Base-by-base conservation (phyloP, 805 yeast genomes). In the Candida nanaspora region DNA sequence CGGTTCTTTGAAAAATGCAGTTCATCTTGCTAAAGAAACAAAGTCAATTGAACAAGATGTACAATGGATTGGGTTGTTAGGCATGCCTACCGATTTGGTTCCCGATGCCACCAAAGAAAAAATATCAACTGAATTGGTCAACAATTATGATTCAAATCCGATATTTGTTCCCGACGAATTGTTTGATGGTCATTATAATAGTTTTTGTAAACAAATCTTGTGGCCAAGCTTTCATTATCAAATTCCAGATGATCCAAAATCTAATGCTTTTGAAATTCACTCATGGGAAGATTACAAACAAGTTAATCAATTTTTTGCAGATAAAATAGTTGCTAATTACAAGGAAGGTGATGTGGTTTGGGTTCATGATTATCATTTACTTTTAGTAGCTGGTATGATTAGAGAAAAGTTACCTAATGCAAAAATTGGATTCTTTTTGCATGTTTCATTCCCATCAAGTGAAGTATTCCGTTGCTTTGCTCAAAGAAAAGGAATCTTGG, bases 161-260 rank as follows among this genome's bases (percentile, higher is more conserved):
- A 85, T 88, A 2, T 78, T 76, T 44, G 80, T 91, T 2, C 76
- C 76, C 48, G 98, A 93, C 60, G 62, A 76, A 25, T 79, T 87
- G 1, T 86, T 87, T 51, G 84, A 83, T 53, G 97, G 97, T 18
- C 96, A 89, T 56, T 93, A 93, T 61, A 79, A 78, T 43, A 85
- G 86, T 39, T 93, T 84, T 59, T 91, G 97, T 61, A 93, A 93
- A 61, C 94, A 89, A 54, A 86, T 93, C 31, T 66, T 93, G 46
- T 93, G 98, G 98, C 98, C 98, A 26, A 86, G 96, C 2, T 72
- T 93, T 47, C 81, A 77, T 51, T 93, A 93, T 57, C 96, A 91
- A 60, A 86, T 91, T 30, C 98, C 98, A 0, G 98, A 93, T 60
- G 82, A 89, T 55, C 94, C 96, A 39, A 86, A 84, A 50, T 81